These are phyloP conservation scores for Neonectria sp. DNA, from an alignment of 2,329 filamentous ascomycete genomes.

Conservation along the genomic window DNA sequence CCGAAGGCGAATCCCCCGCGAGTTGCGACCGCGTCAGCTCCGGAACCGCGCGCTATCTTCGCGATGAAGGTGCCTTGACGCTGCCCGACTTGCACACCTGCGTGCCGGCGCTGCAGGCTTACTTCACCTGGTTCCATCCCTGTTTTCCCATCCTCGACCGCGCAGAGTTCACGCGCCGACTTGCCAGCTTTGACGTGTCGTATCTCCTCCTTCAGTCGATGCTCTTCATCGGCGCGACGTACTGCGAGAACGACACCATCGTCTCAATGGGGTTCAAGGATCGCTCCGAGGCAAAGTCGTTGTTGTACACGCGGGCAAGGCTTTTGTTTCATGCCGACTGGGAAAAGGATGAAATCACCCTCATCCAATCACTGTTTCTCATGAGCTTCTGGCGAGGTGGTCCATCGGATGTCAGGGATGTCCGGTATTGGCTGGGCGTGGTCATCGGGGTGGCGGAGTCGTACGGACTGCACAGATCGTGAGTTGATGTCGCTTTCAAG, in stretches of 20 bases:
- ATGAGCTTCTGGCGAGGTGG: conserved; percentile 70
- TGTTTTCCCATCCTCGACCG: conserved; percentile 69
- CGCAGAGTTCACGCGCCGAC: conserved; percentile 56
- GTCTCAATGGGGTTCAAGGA: conserved; percentile 61
- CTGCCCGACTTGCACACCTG: conserved; percentile 61
- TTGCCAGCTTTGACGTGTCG: conserved; percentile 60
- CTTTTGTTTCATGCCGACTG: conserved; percentile 68
- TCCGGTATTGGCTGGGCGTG: conserved; percentile 65
- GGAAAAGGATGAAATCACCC: conserved; percentile 64
- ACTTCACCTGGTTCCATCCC: conserved; percentile 71
- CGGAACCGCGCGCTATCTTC: conserved; percentile 64
- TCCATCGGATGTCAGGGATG: conserved; percentile 63
- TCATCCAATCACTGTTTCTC: conserved; percentile 67
- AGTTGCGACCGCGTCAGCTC: conserved; percentile 58
- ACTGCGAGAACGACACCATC: conserved; percentile 64
- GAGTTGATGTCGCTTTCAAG: conserved; percentile 17
- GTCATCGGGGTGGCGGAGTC: conserved; percentile 68
- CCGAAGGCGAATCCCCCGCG: conserved; percentile 33
- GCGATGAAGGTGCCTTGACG: conserved; percentile 60
- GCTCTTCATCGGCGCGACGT: conserved; percentile 68
- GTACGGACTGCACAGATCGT: conserved; percentile 60
- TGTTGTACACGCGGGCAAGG: conserved; percentile 65
- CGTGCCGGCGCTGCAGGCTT: conserved; percentile 62
- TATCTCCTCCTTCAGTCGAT: conserved; percentile 67
- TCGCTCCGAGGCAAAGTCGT: conserved; percentile 64